Conservation (phyloP, 108 stramenopile species). For the Seminavis robusta region DNA sequence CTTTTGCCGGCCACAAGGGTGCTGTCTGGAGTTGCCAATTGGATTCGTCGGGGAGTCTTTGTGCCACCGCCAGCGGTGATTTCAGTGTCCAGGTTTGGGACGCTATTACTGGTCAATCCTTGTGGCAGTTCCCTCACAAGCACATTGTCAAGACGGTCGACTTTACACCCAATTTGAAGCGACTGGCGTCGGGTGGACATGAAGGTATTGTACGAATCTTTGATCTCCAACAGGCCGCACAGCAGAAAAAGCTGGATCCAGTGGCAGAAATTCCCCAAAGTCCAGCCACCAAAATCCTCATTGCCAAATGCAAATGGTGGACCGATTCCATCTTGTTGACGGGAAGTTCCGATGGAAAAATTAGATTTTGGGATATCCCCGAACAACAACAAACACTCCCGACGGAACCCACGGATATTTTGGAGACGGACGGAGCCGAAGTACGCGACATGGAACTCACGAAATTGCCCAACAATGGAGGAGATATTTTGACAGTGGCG, state of each 20-base stretch:
- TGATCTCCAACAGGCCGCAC: constrained; percentile 38
- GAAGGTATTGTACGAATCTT: constrained; percentile 90
- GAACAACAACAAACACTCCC: constrained; percentile 2
- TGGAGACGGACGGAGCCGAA: constrained; percentile 51
- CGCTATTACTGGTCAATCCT: constrained; percentile 76
- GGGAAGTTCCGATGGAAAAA: constrained; percentile 63
- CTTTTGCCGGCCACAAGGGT: constrained; percentile 97
- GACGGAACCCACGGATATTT: constrained; percentile 27
- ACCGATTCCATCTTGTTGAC: constrained; percentile 43
- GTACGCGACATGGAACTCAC: constrained; percentile 90
- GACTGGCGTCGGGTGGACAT: constrained; percentile 92
- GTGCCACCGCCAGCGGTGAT: constrained; percentile 89
- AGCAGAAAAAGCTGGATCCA: not conserved
- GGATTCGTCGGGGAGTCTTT: constrained; percentile 78
- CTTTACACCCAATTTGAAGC: constrained; percentile 77
- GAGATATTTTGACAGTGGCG: constrained; percentile 76
- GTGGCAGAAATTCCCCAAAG: not conserved
- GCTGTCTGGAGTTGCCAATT: constrained; percentile 98
- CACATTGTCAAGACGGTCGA: constrained; percentile 97
- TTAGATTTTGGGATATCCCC: constrained; percentile 63
- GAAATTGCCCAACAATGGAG: constrained; percentile 21
- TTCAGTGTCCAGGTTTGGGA: constrained; percentile 86
- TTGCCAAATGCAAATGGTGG: constrained; percentile 72
- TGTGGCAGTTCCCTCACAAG: constrained; percentile 82
- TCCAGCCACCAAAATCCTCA: constrained; percentile 16